Conservation (phyloP, 768 basidiomycete genomes). For the Naganishia vaughanmartiniae region DNA sequence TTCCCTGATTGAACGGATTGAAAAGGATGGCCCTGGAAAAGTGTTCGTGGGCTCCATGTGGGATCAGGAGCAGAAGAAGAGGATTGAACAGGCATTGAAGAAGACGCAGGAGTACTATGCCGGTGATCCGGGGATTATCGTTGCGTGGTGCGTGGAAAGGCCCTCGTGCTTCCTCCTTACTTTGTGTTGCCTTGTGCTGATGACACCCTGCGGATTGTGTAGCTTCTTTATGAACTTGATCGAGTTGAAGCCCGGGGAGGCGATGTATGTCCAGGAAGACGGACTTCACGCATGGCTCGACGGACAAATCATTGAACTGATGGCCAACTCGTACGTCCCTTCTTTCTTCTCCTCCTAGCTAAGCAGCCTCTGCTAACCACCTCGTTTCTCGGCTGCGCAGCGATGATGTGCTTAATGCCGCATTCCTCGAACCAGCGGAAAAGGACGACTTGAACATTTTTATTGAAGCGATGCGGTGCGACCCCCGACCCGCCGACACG, state of each 20-base stretch:
- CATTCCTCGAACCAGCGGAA: slow-evolving; percentile 38
- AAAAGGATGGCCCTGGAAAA: slow-evolving; percentile 54
- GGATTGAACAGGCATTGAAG: slow-evolving; percentile 37
- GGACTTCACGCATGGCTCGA: slow-evolving; percentile 93
- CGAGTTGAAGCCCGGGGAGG: slow-evolving; percentile 73
- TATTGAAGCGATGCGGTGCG: slow-evolving; percentile 36
- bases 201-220: slow-evolving; percentile 39
- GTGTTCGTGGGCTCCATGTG: slow-evolving; percentile 21
- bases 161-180: background rate
- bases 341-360: background rate
- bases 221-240: slow-evolving; percentile 83
- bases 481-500: slow-evolving; percentile 30
- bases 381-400: slow-evolving; percentile 7
- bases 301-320: slow-evolving; percentile 95
- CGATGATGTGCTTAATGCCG: slow-evolving; percentile 48
- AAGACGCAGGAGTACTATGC: slow-evolving; percentile 38
- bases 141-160: slow-evolving; percentile 36
- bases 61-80: slow-evolving; percentile 34
- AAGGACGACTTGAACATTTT: slow-evolving; percentile 41
- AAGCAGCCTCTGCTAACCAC: background rate
- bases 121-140: slow-evolving; percentile 41
- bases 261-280: slow-evolving; percentile 89
- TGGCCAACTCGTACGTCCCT: slow-evolving; percentile 65
- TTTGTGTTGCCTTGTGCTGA: slow-evolving; percentile 45
- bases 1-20: slow-evolving; percentile 58